phyloP scores from a whole-genome alignment of 495 filamentous ascomycete species.

The Lindgomyces ingoldianus region DNA sequence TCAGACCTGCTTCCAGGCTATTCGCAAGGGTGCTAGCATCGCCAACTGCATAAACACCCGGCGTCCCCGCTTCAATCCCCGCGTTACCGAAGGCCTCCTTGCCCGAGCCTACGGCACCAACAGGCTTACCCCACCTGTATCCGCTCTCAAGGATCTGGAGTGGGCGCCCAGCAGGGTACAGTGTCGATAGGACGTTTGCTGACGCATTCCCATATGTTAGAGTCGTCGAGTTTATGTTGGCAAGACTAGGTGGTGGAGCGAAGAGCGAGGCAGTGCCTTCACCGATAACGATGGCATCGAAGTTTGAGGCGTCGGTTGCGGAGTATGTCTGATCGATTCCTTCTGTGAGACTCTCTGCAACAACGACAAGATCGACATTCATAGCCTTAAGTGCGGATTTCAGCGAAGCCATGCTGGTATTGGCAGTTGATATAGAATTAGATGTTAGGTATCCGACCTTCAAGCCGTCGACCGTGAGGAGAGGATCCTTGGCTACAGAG shows the following conservation, averaged over 20 bases:
- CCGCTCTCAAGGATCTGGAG: conserved; percentile 65
- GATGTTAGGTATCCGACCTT: conserved; percentile 67
- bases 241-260: background rate
- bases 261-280: conserved; percentile 57
- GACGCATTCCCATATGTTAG: conserved; percentile 44
- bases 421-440: background rate
- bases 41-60: conserved; percentile 56
- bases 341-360: conserved; percentile 60
- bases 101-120: conserved; percentile 60
- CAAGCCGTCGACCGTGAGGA: conserved; percentile 63
- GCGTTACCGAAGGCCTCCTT: conserved; percentile 48
- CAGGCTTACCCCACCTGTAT: conserved; percentile 72
- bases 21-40: conserved; percentile 39
- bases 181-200: conserved; percentile 20
- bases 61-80: conserved; percentile 44
- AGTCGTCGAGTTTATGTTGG: background rate
- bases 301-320: conserved; percentile 66
- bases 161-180: conserved; percentile 66
- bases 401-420: conserved; percentile 45
- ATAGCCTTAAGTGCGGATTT: conserved; percentile 48
- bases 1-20: conserved; percentile 60
- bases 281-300: conserved; percentile 68
- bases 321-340: conserved; percentile 71
- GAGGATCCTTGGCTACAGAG: conserved; percentile 58
- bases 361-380: conserved; percentile 60